Percentiles rank a stretch among this genome's conserved stretches.
phyloP scores from a whole-genome alignment of 1,139 yeast genomes.

The Ogataea hybrid region DNA sequence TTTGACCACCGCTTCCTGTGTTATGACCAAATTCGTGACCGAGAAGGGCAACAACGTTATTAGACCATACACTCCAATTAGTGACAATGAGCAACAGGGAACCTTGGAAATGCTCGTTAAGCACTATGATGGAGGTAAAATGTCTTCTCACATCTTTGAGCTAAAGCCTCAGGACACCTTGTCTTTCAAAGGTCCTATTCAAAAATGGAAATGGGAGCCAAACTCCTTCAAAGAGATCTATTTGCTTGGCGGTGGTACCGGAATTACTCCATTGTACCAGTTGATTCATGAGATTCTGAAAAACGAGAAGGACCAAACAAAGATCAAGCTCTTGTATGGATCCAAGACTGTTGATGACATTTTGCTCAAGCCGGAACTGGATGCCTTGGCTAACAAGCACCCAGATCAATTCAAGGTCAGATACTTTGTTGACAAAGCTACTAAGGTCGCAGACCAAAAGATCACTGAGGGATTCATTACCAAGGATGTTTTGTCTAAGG shows the following conservation, averaged over 20 bases:
- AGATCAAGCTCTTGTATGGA: conserved; percentile 78
- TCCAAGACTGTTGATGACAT: conserved; percentile 75
- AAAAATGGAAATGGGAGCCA: conserved; percentile 90
- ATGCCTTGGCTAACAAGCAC: conserved; percentile 56
- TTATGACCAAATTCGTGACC: conserved; percentile 79
- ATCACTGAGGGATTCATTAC: conserved; percentile 68
- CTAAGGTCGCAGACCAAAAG: conserved; percentile 31
- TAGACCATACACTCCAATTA: conserved; percentile 95
- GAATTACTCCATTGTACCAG: conserved; percentile 94
- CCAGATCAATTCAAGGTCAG: conserved; percentile 75
- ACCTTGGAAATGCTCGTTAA: conserved; percentile 78
- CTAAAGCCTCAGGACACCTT: conserved; percentile 80
- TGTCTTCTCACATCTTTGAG: conserved; percentile 70
- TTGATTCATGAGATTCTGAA: conserved; percentile 65
- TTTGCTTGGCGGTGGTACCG: conserved; percentile 94
- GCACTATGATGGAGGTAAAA: conserved; percentile 80
- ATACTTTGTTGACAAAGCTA: conserved; percentile 76
- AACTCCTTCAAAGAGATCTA: conserved; percentile 79
- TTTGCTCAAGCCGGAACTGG: conserved; percentile 73
- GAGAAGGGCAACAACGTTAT: conserved; percentile 85
- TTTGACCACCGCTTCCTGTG: conserved; percentile 72
- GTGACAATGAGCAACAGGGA: conserved; percentile 70
- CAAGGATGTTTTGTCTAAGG: conserved; percentile 56
- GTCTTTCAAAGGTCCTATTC: conserved; percentile 91
- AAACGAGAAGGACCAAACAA: conserved; percentile 83